Evolutionary conservation across 345 rosid species (phyloP), one percentile per base, ranked within the genome.

Genomic region (Bruguiera parviflora): DNA sequence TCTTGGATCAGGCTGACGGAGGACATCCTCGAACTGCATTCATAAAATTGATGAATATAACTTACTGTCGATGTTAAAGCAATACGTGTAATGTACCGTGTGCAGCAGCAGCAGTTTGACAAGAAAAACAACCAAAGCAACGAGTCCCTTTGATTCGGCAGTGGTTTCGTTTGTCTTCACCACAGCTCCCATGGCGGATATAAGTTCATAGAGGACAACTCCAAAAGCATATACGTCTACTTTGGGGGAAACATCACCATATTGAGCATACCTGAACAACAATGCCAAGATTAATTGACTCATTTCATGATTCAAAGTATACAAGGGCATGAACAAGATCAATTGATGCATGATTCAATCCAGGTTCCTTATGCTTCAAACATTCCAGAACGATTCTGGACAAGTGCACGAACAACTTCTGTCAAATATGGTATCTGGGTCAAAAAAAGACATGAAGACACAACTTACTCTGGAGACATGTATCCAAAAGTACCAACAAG

Each of bases 401-500:
- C 13, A 9, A 37, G 46, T 37, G 9, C 13, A 37, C 3, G 13
- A 37, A 37, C 46, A 8, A 37, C 46, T 37, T 37, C 46, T 8
- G 46, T 37, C 13, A 37, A 37, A 35, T 35, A 35, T 35, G 39
- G 6, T 35, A 35, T 35, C 39, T 35, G 39, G 39, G 8, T 8
- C 39, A 35, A 35, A 35, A 7, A 37, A 37, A 8, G 46, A 37
- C 46, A 9, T 37, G 46, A 37, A 9, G 13, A 10, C 46, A 37
- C 46, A 37, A 69, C 89, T 84, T 85, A 92, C 99, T 95, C 99
- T 1, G 98, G 99, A 29, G 99, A 89, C 99, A 95, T 95, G 80
- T 95, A 95, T 79, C 99, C 99, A 80, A 95, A 95, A 57, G 99
- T 95, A 31, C 99, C 99, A 79, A 90, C 93, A 53, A 92, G 92